Conservation (phyloP, 768 basidiomycete species). For the Suillus luteus region DNA sequence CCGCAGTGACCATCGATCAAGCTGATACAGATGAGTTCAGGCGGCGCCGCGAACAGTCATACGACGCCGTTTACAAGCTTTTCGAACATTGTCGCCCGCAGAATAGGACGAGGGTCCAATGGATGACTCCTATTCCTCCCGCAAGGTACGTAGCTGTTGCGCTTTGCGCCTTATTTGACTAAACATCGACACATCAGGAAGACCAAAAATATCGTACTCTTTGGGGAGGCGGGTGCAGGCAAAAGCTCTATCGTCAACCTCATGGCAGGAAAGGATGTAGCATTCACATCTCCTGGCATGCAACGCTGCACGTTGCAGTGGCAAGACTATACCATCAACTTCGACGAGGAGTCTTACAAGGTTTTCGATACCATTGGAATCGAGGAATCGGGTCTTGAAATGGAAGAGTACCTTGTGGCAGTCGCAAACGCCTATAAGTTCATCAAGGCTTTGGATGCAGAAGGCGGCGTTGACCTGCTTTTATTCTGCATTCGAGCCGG, state of each 20-base stretch:
- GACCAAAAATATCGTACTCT: conserved; percentile 32
- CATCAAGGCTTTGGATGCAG: conserved; percentile 32
- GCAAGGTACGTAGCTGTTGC: not conserved
- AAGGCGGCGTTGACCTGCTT: conserved; percentile 42
- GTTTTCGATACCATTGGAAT: conserved; percentile 39
- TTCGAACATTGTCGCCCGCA: conserved; percentile 9
- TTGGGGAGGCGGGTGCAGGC: conserved; percentile 39
- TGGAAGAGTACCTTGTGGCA: conserved; percentile 25
- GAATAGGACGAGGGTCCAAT: not conserved
- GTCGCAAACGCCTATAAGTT: conserved; percentile 36
- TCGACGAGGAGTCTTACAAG: conserved; percentile 25
- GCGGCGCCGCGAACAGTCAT: conserved; percentile 30
- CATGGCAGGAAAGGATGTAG: conserved; percentile 29
- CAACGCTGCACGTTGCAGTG: conserved; percentile 38
- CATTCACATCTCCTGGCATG: conserved; percentile 27
- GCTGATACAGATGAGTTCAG: conserved; percentile 15
- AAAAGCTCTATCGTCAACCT: conserved; percentile 30
- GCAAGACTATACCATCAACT: conserved; percentile 30
- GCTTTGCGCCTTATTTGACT: not conserved
- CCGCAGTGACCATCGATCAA: conserved; percentile 23
- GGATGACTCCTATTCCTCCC: too few species aligned
- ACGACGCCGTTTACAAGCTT: conserved; percentile 21
- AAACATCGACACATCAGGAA: not conserved
- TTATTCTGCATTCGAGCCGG: conserved; percentile 42
- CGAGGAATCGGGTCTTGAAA: conserved; percentile 28